phyloP scores from a whole-genome alignment of 257 asterid species.

The Oldenlandia corymbosa region DNA sequence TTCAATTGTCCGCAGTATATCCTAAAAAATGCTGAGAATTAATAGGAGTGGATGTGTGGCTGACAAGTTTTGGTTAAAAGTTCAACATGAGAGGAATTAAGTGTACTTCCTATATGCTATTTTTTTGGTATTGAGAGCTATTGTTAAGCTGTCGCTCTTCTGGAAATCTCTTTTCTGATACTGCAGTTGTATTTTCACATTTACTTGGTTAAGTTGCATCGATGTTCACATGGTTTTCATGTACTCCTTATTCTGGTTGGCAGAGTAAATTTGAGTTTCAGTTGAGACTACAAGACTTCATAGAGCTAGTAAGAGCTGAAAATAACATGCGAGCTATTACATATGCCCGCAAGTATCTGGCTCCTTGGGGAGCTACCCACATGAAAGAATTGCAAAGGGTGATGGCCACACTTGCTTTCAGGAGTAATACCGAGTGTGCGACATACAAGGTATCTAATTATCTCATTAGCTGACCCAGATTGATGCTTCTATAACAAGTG shows the following conservation, averaged over 20 bases:
- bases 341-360: conserved; percentile 83
- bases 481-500: background rate
- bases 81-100: background rate
- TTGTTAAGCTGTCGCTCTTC: background rate
- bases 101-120: background rate
- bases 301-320: conserved; percentile 85
- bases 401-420: conserved; percentile 86
- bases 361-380: conserved; percentile 92
- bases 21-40: background rate
- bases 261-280: conserved; percentile 99
- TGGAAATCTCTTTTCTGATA: background rate
- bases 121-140: background rate
- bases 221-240: conserved; percentile 1
- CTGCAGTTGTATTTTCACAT: background rate
- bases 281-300: conserved; percentile 88
- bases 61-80: background rate
- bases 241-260: conserved; percentile 22
- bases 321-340: conserved; percentile 66
- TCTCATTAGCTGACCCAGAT: background rate
- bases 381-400: conserved; percentile 95
- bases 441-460: conserved; percentile 60
- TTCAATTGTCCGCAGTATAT: too few species aligned
- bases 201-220: background rate
- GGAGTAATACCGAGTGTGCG: conserved; percentile 74
- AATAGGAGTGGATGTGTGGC: too few species aligned